Percentiles rank a stretch among this genome's conserved stretches.
Evolutionary conservation across 345 rosid species (phyloP).

Genomic region (Linum trigynum): DNA sequence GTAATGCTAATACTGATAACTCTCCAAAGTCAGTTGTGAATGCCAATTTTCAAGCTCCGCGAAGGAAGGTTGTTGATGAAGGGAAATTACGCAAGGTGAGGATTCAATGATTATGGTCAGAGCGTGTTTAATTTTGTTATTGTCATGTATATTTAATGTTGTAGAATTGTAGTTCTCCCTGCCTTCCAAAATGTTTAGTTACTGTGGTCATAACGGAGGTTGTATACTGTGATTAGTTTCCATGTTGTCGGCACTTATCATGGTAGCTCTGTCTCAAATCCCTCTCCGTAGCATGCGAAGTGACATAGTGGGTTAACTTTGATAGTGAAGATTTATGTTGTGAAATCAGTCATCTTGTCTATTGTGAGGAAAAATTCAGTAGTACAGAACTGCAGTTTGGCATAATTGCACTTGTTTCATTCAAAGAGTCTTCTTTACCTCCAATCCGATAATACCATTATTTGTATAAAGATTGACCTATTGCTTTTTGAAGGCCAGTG

Average conservation of each 20-base stretch:
- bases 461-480: not conserved
- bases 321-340: not conserved
- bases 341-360: not conserved
- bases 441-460: not conserved
- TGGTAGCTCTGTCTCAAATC: too few relatives aligned
- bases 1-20: constrained; percentile 41
- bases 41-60: constrained; percentile 85
- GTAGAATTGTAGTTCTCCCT: too few relatives aligned
- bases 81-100: constrained; percentile 91
- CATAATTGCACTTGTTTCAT: not conserved
- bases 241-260: not conserved
- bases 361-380: not conserved
- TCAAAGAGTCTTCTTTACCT: not conserved
- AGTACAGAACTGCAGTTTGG: not conserved
- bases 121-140: not conserved
- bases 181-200: too few relatives aligned
- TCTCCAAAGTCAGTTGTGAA: constrained; percentile 63
- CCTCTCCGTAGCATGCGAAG: not conserved
- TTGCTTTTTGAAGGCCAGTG: not conserved
- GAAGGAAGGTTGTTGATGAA: constrained; percentile 96
- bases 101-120: not conserved
- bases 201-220: not conserved
- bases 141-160: too few relatives aligned
- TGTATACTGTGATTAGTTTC: not conserved
- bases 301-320: not conserved